Percentiles rank a stretch among this genome's conserved stretches.
Evolutionary conservation across 768 basidiomycete genomes (phyloP).

Genomic region (Pulveroboletus sp.): DNA sequence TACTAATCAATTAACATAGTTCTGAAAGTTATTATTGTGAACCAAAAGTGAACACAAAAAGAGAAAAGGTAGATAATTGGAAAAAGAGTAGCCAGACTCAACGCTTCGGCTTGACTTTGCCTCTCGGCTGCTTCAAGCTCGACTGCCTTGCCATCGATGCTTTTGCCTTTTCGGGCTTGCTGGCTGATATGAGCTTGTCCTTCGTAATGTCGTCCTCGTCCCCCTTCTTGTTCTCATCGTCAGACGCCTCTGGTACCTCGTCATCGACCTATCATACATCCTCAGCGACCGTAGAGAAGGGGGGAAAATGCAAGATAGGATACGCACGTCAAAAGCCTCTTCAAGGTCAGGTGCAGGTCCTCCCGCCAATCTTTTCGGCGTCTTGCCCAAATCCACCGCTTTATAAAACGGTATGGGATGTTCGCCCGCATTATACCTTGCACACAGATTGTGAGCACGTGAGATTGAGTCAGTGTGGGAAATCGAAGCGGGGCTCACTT

Average conservation of each 20-base stretch:
- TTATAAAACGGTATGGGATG: constrained; percentile 97
- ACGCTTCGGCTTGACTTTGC: constrained; percentile 18
- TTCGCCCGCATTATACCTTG: constrained; percentile 80
- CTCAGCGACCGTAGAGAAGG: not conserved
- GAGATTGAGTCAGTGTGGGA: not conserved
- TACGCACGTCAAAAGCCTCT: constrained; percentile 78
- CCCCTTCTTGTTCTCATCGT: constrained; percentile 39
- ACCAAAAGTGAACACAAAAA: too few relatives aligned
- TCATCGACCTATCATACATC: constrained; percentile 39
- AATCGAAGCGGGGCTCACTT: constrained; percentile 47
- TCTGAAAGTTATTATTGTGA: too few relatives aligned
- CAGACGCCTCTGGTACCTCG: constrained; percentile 41
- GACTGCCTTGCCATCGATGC: not conserved
- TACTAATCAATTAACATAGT: too few relatives aligned
- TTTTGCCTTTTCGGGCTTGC: constrained; percentile 35
- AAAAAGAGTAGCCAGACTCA: not conserved
- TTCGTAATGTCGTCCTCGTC: constrained; percentile 41
- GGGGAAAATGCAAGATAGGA: not conserved
- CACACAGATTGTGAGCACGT: not conserved
- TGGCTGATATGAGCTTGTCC: constrained; percentile 57
- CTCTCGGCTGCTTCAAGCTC: constrained; percentile 14
- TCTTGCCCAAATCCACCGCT: constrained; percentile 72
- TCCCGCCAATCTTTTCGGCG: constrained; percentile 70
- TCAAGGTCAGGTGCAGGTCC: constrained; percentile 86
- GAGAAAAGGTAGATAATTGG: not conserved